Evolutionary conservation across 768 basidiomycete genomes (phyloP).

Genomic region (Pulveroboletus sp.): DNA sequence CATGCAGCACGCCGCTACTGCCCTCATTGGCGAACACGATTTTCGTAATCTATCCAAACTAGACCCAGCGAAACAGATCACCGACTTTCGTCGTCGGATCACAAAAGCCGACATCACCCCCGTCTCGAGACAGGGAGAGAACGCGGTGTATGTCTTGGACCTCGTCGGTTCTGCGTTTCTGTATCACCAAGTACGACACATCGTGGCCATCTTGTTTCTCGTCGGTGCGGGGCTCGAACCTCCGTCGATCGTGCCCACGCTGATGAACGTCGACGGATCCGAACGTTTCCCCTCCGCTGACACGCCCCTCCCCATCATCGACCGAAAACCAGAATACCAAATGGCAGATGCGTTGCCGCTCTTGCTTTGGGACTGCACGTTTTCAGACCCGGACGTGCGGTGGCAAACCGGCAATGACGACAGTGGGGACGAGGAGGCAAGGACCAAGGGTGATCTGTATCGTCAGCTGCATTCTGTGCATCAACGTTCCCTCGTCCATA

Average conservation of each 20-base stretch:
- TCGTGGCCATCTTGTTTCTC: conserved; percentile 87
- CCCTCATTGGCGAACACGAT: conserved; percentile 85
- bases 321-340: conserved; percentile 81
- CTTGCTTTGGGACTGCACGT: conserved; percentile 87
- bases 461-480: conserved; percentile 51
- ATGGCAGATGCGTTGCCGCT: conserved; percentile 93
- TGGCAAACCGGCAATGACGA: conserved; percentile 61
- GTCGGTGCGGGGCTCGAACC: conserved; percentile 77
- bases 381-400: conserved; percentile 55
- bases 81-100: conserved; percentile 67
- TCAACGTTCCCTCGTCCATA: conserved; percentile 58
- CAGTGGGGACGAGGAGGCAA: conserved; percentile 18
- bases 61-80: conserved; percentile 88
- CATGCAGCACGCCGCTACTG: conserved; percentile 72
- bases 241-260: conserved; percentile 60
- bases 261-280: conserved; percentile 64
- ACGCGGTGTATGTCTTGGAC: conserved; percentile 63
- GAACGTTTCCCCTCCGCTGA: conserved; percentile 4
- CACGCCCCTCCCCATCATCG: conserved; percentile 45
- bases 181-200: conserved; percentile 94
- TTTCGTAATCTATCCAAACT: conserved; percentile 95
- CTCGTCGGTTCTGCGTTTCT: conserved; percentile 85
- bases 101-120: conserved; percentile 58
- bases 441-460: conserved; percentile 38
- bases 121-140: conserved; percentile 34